These are phyloP conservation scores for Juglanconis juglandina DNA, from an alignment of 2,329 filamentous ascomycete species.

Conservation along the genomic window DNA sequence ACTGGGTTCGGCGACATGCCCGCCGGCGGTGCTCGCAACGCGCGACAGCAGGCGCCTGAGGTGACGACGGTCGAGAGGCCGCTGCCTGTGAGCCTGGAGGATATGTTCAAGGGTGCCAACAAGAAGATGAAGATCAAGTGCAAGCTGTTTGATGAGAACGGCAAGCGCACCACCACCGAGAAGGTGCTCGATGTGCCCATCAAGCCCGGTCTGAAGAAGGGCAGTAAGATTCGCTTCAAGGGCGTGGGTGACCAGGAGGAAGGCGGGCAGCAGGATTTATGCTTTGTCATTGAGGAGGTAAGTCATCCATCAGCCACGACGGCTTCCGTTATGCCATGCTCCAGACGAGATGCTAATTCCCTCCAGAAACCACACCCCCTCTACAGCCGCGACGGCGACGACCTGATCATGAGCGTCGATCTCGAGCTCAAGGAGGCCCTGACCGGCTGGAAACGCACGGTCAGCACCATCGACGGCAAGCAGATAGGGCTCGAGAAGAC, in stretches of 20 bases:
- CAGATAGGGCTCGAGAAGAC: conserved; percentile 74
- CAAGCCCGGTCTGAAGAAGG: conserved; percentile 92
- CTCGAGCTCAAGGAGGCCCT: conserved; percentile 89
- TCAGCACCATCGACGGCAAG: conserved; percentile 89
- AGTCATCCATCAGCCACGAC: conserved; percentile 31
- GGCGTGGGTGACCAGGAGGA: conserved; percentile 98
- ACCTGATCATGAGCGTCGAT: conserved; percentile 74
- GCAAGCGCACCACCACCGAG: conserved; percentile 82
- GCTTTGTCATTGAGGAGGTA: conserved; percentile 94
- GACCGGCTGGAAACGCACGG: conserved; percentile 88
- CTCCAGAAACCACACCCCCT: conserved; percentile 78
- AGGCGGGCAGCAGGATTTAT: conserved; percentile 89
- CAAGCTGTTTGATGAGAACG: conserved; percentile 84
- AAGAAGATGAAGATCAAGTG: conserved; percentile 99
- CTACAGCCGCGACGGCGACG: conserved; percentile 83
- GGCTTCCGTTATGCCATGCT: neutral
- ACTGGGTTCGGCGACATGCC: conserved; percentile 34
- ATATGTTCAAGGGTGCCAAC: conserved; percentile 78
- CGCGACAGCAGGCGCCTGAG: conserved; percentile 66
- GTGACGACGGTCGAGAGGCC: conserved; percentile 87
- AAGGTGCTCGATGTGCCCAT: conserved; percentile 92
- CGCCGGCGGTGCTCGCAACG: conserved; percentile 14
- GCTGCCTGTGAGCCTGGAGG: conserved; percentile 78
- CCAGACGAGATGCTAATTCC: conserved; percentile 35
- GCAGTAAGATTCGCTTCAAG: conserved; percentile 97